These are phyloP conservation scores for Eucommia ulmoides DNA, from an alignment of 257 asterid genomes.

Conservation along the genomic window DNA sequence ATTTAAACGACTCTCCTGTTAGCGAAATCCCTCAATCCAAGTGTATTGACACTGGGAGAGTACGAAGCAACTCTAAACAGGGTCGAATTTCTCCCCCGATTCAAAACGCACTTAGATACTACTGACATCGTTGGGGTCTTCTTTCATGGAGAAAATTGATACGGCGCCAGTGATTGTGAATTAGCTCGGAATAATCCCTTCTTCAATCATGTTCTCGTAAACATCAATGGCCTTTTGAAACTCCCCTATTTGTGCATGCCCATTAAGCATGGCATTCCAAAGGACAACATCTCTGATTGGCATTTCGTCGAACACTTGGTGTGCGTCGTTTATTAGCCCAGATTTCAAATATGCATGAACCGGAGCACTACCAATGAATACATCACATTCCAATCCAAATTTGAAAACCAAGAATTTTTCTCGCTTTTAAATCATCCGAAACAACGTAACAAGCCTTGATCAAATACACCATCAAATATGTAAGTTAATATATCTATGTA, in stretches of 20 bases:
- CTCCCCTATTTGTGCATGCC: constrained; percentile 45
- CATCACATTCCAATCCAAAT: constrained; percentile 45
- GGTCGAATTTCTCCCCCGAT: constrained; percentile 50
- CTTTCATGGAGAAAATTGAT: constrained; percentile 53
- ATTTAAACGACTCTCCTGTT: constrained; percentile 53
- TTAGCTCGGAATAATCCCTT: constrained; percentile 33
- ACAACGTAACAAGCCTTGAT: constrained; percentile 47
- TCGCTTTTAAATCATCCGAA: constrained; percentile 34
- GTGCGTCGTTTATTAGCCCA: constrained; percentile 42
- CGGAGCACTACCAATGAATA: constrained; percentile 61
- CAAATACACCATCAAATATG: too few species aligned
- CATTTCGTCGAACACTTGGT: constrained; percentile 49
- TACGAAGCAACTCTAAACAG: constrained; percentile 60
- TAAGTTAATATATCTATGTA: too few species aligned
- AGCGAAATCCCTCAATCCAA: constrained; percentile 64
- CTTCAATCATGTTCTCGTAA: constrained; percentile 46
- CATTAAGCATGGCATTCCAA: constrained; percentile 85
- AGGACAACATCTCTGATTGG: constrained; percentile 46
- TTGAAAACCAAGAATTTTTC: constrained; percentile 43
- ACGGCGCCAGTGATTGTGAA: constrained; percentile 59
- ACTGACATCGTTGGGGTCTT: constrained; percentile 41
- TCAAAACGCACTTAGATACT: constrained; percentile 64
- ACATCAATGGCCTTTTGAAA: constrained; percentile 27
- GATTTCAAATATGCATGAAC: constrained; percentile 43
- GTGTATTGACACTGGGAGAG: constrained; percentile 77